Conservation (phyloP, 2,329 filamentous ascomycete species). For the Fusarium humuli region DNA sequence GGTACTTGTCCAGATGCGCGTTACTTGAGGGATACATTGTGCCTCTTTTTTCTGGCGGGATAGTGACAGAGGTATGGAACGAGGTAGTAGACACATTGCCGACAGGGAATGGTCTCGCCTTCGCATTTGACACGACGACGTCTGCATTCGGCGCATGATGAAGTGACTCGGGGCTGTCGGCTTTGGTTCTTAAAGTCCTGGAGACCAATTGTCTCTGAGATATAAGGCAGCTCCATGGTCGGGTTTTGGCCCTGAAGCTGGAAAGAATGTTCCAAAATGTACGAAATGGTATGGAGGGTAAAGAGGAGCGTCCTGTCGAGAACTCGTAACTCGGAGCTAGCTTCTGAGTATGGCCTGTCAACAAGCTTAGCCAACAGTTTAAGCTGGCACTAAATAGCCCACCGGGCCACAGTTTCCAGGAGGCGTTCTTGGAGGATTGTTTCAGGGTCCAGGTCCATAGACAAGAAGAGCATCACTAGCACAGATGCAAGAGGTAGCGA, state of each 20-base stretch:
- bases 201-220: background rate
- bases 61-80: constrained; percentile 22
- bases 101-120: constrained; percentile 4
- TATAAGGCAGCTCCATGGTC: background rate
- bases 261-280: background rate
- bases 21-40: constrained; percentile 13
- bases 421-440: background rate
- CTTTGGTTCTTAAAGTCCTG: background rate
- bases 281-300: background rate
- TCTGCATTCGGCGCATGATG: constrained; percentile 24
- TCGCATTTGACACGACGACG: constrained; percentile 23
- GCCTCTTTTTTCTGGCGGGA: constrained; percentile 9
- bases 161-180: background rate
- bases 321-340: background rate
- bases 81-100: constrained; percentile 22
- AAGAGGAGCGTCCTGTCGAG: no score
- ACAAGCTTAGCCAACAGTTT: background rate
- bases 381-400: background rate
- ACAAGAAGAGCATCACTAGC: no score
- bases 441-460: background rate
- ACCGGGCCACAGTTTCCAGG: background rate
- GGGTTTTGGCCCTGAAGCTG: background rate
- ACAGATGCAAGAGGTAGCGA: background rate
- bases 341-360: background rate
- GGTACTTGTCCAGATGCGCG: background rate